Evolutionary conservation across 495 filamentous ascomycete genomes (phyloP), one percentile per base, ranked within the genome.

Genomic region (Daldinia loculata): DNA sequence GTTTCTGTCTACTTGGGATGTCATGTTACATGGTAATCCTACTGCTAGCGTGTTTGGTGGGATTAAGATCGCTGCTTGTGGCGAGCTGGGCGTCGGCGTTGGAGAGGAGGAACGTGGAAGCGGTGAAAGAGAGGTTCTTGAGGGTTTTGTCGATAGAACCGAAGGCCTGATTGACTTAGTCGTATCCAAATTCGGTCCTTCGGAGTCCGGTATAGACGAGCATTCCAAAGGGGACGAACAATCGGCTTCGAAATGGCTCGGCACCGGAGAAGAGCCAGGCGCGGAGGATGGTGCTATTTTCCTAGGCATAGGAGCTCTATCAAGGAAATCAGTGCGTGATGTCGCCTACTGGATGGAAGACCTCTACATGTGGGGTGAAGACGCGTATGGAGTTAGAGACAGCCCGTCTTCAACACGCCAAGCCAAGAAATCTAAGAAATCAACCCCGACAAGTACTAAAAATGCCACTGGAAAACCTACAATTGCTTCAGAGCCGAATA

Each of bases 101-200:
- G 95, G 94, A 32, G 94, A 97, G 75, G 94, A 97, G 80, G 92
- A 97, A 65, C 89, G 94, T 82, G 94, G 94, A 2, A 97, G 93
- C 70, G 93, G 93, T 14, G 94, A 97, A 80, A 82, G 94, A 73
- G 93, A 94, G 72, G 95, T 98, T 1, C 83, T 99, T 1, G 95
- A 97, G 77, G 93, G 92, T 17, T 89, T 97, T 72, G 88, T 92
- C 77, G 78, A 87, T 77, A 68, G 92, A 80, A 78, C 84, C 36
- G 82, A 89, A 45, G 80, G 95, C 85, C 30, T 88, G 89, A 86
- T 97, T 19, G 95, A 99, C 78, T 70, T 98, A 56, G 82, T 98
- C 52, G 93, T 98, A 6, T 93, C 92, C 6, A 88, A 90, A 72
- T 98, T 95, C 79, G 95, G 93, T 7, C 85, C 92, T 43, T 76